phyloP scores from a whole-genome alignment of 1,284 basidiomycete genomes.

The Termitomyces sp. region DNA sequence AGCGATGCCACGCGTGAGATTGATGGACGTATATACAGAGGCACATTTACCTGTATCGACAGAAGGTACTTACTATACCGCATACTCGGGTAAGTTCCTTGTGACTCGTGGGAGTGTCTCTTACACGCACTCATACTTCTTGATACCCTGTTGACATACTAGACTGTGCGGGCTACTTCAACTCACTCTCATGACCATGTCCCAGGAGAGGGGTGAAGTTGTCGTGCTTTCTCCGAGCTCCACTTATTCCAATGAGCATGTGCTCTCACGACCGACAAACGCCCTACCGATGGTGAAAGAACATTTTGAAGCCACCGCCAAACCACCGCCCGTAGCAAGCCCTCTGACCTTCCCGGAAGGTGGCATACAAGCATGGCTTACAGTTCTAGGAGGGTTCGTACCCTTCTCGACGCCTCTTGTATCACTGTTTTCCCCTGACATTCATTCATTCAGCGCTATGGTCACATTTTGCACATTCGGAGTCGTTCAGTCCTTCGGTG shows the following conservation, averaged over 20 bases:
- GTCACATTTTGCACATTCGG: conserved; percentile 35
- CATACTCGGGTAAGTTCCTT: conserved; percentile 18
- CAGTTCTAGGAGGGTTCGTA: conserved; percentile 35
- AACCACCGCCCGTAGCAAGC: conserved; percentile 1
- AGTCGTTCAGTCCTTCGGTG: conserved; percentile 40
- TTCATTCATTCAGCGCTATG: conserved; percentile 18
- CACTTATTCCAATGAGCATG: conserved; percentile 11
- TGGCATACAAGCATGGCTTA: conserved; percentile 34
- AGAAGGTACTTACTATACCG: conserved; percentile 18
- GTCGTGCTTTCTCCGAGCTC: conserved; percentile 6
- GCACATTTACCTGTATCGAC: conserved; percentile 2
- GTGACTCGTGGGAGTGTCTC: conserved; percentile 4
- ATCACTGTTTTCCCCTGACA: background rate
- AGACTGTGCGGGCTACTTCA: conserved; percentile 10
- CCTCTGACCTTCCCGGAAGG: conserved; percentile 29
- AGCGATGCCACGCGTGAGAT: background rate
- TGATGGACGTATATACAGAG: conserved; percentile 3
- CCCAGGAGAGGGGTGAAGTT: conserved; percentile 8
- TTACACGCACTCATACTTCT: conserved; percentile 15
- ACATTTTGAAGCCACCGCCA: conserved; percentile 6
- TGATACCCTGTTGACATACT: conserved; percentile 20
- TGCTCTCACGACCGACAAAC: conserved; percentile 7
- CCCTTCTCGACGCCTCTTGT: background rate
- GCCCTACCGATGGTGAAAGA: conserved; percentile 13
- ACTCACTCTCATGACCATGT: conserved; percentile 18